Evolutionary conservation across 2,329 filamentous ascomycete species (phyloP).

Genomic region (Anisogramma anomala): DNA sequence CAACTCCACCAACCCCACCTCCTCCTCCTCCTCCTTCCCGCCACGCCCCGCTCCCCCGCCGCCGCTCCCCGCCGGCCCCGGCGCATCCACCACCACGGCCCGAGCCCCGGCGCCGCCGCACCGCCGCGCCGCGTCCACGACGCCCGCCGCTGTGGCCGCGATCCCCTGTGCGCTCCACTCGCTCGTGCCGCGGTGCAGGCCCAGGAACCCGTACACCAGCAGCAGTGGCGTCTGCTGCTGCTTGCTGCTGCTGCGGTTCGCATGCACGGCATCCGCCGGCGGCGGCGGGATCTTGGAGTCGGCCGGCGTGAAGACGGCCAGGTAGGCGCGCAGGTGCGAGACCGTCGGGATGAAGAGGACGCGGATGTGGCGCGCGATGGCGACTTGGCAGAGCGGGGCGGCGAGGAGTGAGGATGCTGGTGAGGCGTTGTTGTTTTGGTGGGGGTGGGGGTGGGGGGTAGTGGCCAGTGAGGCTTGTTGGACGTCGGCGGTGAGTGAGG

Average conservation of each 20-base stretch:
- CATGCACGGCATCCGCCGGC: conserved; percentile 18
- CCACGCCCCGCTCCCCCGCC: background rate
- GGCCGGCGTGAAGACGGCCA: conserved; percentile 42
- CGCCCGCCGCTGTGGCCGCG: conserved; percentile 45
- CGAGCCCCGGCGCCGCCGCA: conserved; percentile 31
- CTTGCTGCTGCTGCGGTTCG: background rate
- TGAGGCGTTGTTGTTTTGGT: too few species aligned
- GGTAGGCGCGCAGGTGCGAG: conserved; percentile 64
- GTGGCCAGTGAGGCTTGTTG: conserved; percentile 8
- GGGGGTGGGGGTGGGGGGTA: background rate
- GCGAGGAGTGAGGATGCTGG: conserved; percentile 33
- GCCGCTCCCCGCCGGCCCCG: conserved; percentile 11
- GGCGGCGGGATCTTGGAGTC: conserved; percentile 29
- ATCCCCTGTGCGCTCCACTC: conserved; percentile 69
- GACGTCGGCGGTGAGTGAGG: conserved; percentile 42
- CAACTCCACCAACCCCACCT: conserved; percentile 13
- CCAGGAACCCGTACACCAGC: conserved; percentile 53
- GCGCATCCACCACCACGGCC: conserved; percentile 38
- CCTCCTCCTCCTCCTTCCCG: conserved; percentile 16
- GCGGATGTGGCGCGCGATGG: conserved; percentile 56
- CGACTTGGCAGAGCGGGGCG: conserved; percentile 57
- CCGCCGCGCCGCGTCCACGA: conserved; percentile 49
- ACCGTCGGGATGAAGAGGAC: conserved; percentile 65
- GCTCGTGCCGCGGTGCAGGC: conserved; percentile 54
- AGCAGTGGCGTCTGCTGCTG: conserved; percentile 31